Conservation (phyloP, 768 basidiomycete species). For the Mrakia frigida region DNA sequence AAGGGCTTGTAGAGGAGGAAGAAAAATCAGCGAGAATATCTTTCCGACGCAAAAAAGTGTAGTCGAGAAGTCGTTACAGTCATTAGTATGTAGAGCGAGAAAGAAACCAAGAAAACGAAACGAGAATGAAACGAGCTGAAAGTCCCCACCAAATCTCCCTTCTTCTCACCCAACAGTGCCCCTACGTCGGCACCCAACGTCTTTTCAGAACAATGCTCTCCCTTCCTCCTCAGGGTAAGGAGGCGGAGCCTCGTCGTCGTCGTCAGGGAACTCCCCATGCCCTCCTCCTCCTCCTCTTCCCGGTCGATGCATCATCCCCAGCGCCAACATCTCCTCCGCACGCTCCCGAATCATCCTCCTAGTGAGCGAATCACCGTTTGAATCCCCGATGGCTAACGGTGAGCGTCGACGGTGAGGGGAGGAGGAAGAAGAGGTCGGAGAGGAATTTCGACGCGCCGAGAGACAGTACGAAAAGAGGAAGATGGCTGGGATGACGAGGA, state of each 20-base stretch:
- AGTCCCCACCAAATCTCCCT: background rate
- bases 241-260: constrained; percentile 11
- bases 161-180: too few relatives aligned
- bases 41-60: too few relatives aligned
- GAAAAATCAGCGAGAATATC: background rate
- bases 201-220: background rate
- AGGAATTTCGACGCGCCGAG: background rate
- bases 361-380: background rate
- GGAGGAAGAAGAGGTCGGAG: background rate
- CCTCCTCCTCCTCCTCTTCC: background rate
- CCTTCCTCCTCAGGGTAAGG: constrained; percentile 21
- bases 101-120: background rate
- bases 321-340: background rate
- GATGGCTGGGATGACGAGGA: constrained; percentile 27
- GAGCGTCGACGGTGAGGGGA: background rate
- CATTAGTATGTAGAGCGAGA: background rate
- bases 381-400: background rate
- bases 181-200: too few relatives aligned
- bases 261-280: background rate
- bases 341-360: background rate
- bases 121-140: background rate
- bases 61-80: background rate
- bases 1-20: background rate
- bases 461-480: constrained; percentile 16
- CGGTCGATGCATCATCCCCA: background rate